These are phyloP conservation scores for Pinus albicaulis DNA, from an alignment of 75 land plant species.

Conservation along the genomic window DNA sequence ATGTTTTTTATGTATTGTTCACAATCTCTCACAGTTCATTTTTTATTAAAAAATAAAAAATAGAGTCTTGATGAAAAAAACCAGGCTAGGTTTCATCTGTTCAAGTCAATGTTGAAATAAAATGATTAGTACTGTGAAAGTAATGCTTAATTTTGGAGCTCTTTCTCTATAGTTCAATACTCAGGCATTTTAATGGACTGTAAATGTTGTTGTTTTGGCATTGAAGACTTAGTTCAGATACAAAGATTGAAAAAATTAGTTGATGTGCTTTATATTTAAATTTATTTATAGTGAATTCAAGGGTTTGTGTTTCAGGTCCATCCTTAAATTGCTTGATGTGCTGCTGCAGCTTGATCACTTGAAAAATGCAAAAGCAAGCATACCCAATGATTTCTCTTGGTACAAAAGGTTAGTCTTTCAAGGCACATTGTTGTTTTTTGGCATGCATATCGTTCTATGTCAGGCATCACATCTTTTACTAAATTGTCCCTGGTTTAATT, in stretches of 20 bases:
- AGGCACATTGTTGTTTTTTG: neutral
- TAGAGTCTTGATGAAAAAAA: neutral
- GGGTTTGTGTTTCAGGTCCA: constrained; percentile 66
- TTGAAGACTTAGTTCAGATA: neutral
- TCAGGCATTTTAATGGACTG: neutral
- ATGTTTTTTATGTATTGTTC: neutral
- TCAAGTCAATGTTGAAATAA: neutral
- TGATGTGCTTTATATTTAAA: too few species aligned
- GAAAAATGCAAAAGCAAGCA: constrained; percentile 99
- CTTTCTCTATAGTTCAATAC: neutral
- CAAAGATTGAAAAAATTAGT: too few species aligned
- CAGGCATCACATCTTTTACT: neutral
- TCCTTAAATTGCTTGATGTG: constrained; percentile 91
- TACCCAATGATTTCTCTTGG: constrained; percentile 99
- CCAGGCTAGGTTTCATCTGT: neutral
- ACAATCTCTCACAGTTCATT: neutral
- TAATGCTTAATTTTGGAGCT: neutral
- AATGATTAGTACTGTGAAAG: constrained; percentile 8
- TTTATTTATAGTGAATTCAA: too few species aligned
- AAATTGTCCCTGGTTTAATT: neutral
- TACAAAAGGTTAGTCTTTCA: constrained; percentile 78
- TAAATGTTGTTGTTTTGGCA: neutral
- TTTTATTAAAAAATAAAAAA: too few species aligned
- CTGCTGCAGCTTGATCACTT: constrained; percentile 95
- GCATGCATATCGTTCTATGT: neutral